Evolutionary conservation across 1,284 basidiomycete genomes (phyloP).

Genomic region (Cutaneotrichosporon spelunceum): DNA sequence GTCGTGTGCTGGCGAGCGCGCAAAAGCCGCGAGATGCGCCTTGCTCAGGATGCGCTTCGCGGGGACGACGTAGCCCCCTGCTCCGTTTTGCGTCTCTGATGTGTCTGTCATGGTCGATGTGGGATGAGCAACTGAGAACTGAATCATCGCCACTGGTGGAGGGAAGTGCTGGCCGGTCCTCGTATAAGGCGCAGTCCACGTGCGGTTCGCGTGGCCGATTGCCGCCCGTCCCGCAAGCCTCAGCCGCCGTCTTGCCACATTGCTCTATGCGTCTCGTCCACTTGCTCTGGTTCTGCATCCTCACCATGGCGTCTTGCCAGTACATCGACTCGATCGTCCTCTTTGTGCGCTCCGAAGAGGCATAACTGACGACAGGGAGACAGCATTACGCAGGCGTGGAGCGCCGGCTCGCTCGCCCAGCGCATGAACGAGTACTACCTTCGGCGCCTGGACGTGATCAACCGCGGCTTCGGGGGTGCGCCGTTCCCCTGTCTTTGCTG

Average conservation of each 20-base stretch:
- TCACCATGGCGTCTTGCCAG: constrained; percentile 36
- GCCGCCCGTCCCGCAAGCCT: not conserved
- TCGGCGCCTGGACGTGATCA: constrained; percentile 74
- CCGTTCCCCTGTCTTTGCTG: not conserved
- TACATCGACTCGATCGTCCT: constrained; percentile 47
- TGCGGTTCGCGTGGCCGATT: not conserved
- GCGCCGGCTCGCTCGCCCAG: constrained; percentile 38
- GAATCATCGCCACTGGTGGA: not conserved
- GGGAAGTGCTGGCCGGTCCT: not conserved
- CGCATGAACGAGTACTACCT: constrained; percentile 60
- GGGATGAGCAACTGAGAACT: not conserved
- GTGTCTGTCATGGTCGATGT: not conserved
- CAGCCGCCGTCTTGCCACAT: not conserved
- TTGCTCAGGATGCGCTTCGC: constrained; percentile 75
- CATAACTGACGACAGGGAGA: constrained; percentile 38
- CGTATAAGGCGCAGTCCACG: not conserved
- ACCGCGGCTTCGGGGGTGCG: constrained; percentile 61
- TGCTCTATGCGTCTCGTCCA: constrained; percentile 3
- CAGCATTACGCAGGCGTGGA: constrained; percentile 47
- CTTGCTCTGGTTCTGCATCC: not conserved
- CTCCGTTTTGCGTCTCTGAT: not conserved
- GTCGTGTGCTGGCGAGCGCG: constrained; percentile 67
- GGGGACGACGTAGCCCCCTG: constrained; percentile 38
- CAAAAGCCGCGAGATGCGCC: constrained; percentile 78
- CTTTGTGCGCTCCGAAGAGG: constrained; percentile 34